A percentile compares a stretch with the other conserved stretches of the same genome.
Conservation (phyloP, 768 basidiomycete species). For the Leccinellum rugosiceps region DNA sequence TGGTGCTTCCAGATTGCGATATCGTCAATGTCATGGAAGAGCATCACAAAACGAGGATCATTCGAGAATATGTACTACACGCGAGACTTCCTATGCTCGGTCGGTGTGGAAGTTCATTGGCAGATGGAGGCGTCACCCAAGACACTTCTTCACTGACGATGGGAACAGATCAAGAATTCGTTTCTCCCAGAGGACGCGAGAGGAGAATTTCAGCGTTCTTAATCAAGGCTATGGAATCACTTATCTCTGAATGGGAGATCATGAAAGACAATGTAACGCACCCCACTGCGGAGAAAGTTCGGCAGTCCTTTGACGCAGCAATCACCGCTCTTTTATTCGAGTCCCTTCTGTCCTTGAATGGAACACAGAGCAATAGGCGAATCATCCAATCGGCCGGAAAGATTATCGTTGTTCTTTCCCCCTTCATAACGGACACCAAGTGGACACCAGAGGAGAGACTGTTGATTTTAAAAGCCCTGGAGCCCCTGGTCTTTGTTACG, state of each 20-base stretch:
- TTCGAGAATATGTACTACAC: constrained; percentile 68
- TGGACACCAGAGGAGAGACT: constrained; percentile 67
- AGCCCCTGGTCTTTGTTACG: constrained; percentile 53
- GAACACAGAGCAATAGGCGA: constrained; percentile 54
- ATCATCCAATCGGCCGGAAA: constrained; percentile 65
- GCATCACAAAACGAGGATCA: constrained; percentile 51
- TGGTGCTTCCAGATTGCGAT: constrained; percentile 65
- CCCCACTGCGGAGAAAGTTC: constrained; percentile 59
- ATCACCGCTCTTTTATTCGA: constrained; percentile 69
- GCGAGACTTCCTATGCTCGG: constrained; percentile 54
- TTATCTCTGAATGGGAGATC: constrained; percentile 48
- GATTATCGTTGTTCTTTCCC: constrained; percentile 41
- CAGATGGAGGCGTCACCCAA: not conserved
- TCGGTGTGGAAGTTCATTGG: constrained; percentile 6
- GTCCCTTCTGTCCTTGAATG: constrained; percentile 60
- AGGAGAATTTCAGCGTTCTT: constrained; percentile 61
- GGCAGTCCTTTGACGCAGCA: constrained; percentile 67
- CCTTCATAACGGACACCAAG: constrained; percentile 35
- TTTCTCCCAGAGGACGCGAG: constrained; percentile 55
- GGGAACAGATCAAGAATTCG: constrained; percentile 30
- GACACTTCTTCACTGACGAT: constrained; percentile 7
- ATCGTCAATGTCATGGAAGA: constrained; percentile 61
- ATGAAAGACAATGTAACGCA: constrained; percentile 31
- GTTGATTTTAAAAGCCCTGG: constrained; percentile 60
- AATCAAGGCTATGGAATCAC: constrained; percentile 54